Percentiles rank a stretch among this genome's conserved stretches.
Conservation (phyloP, 2,329 filamentous ascomycete species). For the Paraconiothyrium brasiliense region DNA sequence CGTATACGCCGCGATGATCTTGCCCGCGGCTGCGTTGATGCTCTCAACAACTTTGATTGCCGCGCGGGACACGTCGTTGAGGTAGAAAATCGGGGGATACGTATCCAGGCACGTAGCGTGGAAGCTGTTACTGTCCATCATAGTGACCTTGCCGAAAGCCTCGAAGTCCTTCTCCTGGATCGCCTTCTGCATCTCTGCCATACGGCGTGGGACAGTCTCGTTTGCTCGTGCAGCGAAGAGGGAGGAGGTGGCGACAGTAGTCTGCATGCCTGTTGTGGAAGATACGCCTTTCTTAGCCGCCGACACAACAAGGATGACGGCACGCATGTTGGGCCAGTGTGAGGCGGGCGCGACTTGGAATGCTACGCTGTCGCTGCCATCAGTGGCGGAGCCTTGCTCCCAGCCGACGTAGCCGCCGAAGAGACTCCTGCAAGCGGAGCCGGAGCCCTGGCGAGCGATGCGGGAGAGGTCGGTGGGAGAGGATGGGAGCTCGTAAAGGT, state of each 20-base stretch:
- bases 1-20: slow-evolving; percentile 88
- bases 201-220: slow-evolving; percentile 81
- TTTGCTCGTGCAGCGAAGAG: slow-evolving; percentile 81
- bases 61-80: slow-evolving; percentile 91
- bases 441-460: slow-evolving; percentile 92
- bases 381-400: slow-evolving; percentile 77
- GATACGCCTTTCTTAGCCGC: slow-evolving; percentile 96
- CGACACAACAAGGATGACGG: slow-evolving; percentile 87
- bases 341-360: slow-evolving; percentile 86
- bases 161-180: slow-evolving; percentile 82
- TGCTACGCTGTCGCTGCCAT: slow-evolving; percentile 87
- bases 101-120: slow-evolving; percentile 95
- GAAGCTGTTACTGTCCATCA: slow-evolving; percentile 97
- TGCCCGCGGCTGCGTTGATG: slow-evolving; percentile 83
- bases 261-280: slow-evolving; percentile 95
- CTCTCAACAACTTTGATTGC: slow-evolving; percentile 89
- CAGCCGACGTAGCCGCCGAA: slow-evolving; percentile 97
- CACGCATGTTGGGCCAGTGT: slow-evolving; percentile 96
- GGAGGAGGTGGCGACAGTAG: slow-evolving; percentile 89
- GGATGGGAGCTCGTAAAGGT: slow-evolving; percentile 87
- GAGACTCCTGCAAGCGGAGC: slow-evolving; percentile 90
- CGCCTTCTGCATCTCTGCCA: slow-evolving; percentile 85
- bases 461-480: slow-evolving; percentile 83
- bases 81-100: slow-evolving; percentile 96
- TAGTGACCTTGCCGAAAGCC: slow-evolving; percentile 87